Conservation (phyloP, 2,329 filamentous ascomycete species). For the Colletotrichum nymphaeae region DNA sequence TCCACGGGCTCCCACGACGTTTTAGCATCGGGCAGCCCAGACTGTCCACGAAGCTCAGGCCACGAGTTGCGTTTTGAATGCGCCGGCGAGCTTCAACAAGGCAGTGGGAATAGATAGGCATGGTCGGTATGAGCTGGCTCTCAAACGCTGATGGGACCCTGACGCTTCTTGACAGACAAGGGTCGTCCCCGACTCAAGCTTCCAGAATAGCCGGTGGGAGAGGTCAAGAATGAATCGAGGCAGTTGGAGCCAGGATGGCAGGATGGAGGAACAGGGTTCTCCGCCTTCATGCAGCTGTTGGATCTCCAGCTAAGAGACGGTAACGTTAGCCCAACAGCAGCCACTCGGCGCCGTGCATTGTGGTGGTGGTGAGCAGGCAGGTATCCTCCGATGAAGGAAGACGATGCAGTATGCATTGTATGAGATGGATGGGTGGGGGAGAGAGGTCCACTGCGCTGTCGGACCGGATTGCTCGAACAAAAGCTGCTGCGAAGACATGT, state of each 20-base stretch:
- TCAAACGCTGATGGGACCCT: conserved; percentile 2
- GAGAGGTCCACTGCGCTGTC: neutral
- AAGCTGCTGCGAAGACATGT: neutral
- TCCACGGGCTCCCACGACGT: conserved; percentile 12
- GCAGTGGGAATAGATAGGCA: neutral
- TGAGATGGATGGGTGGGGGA: neutral
- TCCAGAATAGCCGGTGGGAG: neutral
- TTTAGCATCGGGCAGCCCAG: conserved; percentile 6
- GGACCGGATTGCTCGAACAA: too few relatives aligned
- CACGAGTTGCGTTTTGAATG: conserved; percentile 4
- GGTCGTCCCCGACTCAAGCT: neutral
- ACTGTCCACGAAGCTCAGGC: conserved; percentile 18
- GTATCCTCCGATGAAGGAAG: neutral
- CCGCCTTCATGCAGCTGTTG: conserved; percentile 23
- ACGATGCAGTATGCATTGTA: neutral
- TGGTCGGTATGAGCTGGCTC: neutral
- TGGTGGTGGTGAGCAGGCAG: neutral
- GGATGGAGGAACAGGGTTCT: conserved; percentile 17
- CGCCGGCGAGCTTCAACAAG: neutral
- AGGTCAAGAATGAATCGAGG: neutral
- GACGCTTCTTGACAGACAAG: conserved; percentile 17
- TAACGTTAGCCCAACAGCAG: conserved; percentile 15
- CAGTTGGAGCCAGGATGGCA: neutral
- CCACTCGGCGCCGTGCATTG: conserved; percentile 20
- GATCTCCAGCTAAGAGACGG: conserved; percentile 15